Evolutionary conservation across 192 early-diverging fungal genomes (phyloP), one percentile per base, ranked within the genome.

Genomic region (Mortierella claussenii): DNA sequence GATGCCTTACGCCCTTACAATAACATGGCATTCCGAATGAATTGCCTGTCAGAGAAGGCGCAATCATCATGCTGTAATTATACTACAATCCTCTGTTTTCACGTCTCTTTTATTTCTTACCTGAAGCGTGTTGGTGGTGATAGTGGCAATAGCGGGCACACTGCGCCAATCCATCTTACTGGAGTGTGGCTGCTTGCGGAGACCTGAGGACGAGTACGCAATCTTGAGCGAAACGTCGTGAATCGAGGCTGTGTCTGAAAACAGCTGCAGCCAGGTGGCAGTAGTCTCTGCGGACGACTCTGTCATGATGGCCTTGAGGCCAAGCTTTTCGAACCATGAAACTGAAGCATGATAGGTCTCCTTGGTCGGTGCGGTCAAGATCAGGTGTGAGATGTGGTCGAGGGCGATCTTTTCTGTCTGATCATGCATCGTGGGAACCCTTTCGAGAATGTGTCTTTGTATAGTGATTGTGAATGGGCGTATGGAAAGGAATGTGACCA

Each of bases 121-220:
- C 71, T 65, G 24, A 10, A 76, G 28, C 26, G 71, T 65, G 37
- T 60, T 60, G 7, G 71, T 76, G 27, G 32, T 65, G 58, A 76
- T 66, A 11, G 60, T 66, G 51, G 71, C 71, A 47, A 76, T 45
- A 20, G 71, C 71, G 36, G 71, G 71, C 27, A 76, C 28, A 20
- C 56, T 66, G 40, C 71, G 71, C 71, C 71, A 76, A 27, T 76
- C 71, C 64, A 76, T 76, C 64, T 76, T 76, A 50, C 30, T 60
- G 7, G 71, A 76, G 28, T 26, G 21, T 33, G 71, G 26, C 12
- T 43, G 63, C 57, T 76, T 76, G 12, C 40, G 49, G 15, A 32
- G n/a, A 20, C 56, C 71, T 2, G 71, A 76, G 23, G 71, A 33
- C 40, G 71, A 65, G 45, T 47, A 43, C n/a, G 55, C 57, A 28